Base-by-base conservation (phyloP, 2,329 filamentous ascomycete genomes). In the Penicillium sp. region DNA sequence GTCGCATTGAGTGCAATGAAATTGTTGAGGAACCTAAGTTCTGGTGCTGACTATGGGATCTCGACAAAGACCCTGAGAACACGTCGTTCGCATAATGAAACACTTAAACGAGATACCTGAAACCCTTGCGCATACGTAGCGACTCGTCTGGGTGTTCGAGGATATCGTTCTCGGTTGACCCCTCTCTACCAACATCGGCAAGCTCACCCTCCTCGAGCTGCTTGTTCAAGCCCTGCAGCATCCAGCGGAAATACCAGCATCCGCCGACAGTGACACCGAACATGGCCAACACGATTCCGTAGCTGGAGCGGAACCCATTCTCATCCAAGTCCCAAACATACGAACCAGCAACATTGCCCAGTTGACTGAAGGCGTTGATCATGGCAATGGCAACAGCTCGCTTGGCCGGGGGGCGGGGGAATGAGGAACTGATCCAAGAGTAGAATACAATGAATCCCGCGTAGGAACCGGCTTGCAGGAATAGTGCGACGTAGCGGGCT, bases 341-440 rank as follows among this genome's bases (percentile, higher is more conserved):
- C 0, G 75, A 78, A 2, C 81, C 81, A 0, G 80, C 80, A 0
- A 80, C 73, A 59, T 80, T 81, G 45, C 78, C 78, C 3, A 81
- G 69, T 67, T 63, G 60, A 19, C 77, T 79, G 24, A 87, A 75
- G 2, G 83, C 83, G 63, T 90, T 90, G 70, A 89, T 86, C 55
- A 86, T 81, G 4, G 85, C 87, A 4, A 90, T 67, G 0, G 84
- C 84, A 0, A 84, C 80, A 5, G 81, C 81, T 48, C 84, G 78
- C 71, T 88, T 88, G 19, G 85, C 83, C 0, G 85, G 84, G 2
- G 87, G 86, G 2, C 85, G 78, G 0, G 85, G 85, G 52, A 90
- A 77, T 4, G 61, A 62, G 26, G 58, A 55, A 49, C 61, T 63
- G 56, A 62, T 62, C 60, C 60, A 62, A 17, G 61, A 63, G 53